phyloP scores from a whole-genome alignment of 1,284 basidiomycete genomes.

The Sphagnurus paluster region DNA sequence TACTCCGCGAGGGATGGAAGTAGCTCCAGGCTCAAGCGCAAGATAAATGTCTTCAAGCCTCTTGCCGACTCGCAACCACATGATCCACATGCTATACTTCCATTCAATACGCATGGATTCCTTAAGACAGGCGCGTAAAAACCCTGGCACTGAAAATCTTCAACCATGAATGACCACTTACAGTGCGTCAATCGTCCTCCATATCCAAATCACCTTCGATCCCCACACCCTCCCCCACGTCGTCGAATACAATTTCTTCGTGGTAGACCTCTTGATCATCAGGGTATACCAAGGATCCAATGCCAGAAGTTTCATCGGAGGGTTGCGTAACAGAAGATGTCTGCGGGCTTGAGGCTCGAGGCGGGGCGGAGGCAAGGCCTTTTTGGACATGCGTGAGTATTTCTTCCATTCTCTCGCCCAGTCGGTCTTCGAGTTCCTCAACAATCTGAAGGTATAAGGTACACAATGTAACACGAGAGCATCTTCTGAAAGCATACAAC shows the following conservation, averaged over 20 bases:
- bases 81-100: too few relatives aligned
- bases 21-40: too few relatives aligned
- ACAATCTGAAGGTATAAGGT: slow-evolving; percentile 60
- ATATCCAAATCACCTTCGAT: slow-evolving; percentile 74
- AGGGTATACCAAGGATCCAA: slow-evolving; percentile 34
- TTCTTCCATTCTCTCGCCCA: slow-evolving; percentile 71
- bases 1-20: too few relatives aligned
- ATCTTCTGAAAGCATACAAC: slow-evolving; percentile 60
- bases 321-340: neutral
- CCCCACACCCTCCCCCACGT: slow-evolving; percentile 65
- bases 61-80: too few relatives aligned
- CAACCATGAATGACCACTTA: too few relatives aligned
- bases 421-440: slow-evolving; percentile 85
- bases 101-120: neutral
- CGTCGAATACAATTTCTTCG: slow-evolving; percentile 56
- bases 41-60: too few relatives aligned
- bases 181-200: slow-evolving; percentile 54
- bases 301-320: slow-evolving; percentile 18
- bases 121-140: slow-evolving; percentile 2
- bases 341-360: slow-evolving; percentile 11
- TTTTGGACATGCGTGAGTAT: slow-evolving; percentile 62
- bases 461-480: neutral
- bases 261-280: slow-evolving; percentile 20
- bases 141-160: too few relatives aligned
- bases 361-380: slow-evolving; percentile 39